Conservation (phyloP, 495 filamentous ascomycete genomes). For the Bombardia bombarda region DNA sequence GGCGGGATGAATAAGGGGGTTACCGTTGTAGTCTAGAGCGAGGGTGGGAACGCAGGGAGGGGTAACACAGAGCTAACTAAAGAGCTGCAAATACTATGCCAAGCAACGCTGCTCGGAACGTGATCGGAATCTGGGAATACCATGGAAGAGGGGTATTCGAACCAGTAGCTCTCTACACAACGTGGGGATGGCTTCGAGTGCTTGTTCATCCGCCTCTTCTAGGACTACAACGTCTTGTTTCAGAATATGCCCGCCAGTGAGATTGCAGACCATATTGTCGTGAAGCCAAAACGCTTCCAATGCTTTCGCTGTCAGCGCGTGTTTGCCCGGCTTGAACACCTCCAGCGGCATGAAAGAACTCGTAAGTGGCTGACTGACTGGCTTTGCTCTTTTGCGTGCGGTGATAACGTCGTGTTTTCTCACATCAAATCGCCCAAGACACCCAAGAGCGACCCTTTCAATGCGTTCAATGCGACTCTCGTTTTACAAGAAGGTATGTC, state of each 20-base stretch:
- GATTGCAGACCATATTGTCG: conserved; percentile 2
- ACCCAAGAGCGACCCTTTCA: conserved; percentile 6
- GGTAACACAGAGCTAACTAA: too few relatives aligned
- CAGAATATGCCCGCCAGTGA: background rate
- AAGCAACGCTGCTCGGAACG: too few relatives aligned
- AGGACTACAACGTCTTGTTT: background rate
- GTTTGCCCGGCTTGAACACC: conserved; percentile 3
- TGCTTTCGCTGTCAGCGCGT: conserved; percentile 1
- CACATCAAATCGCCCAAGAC: too few relatives aligned
- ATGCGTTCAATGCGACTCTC: conserved; percentile 3
- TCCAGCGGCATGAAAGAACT: conserved; percentile 4
- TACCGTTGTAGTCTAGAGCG: too few relatives aligned
- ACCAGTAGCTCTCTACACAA: too few relatives aligned
- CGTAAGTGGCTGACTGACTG: background rate
- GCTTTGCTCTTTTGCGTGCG: background rate
- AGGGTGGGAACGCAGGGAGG: too few relatives aligned
- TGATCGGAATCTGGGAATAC: too few relatives aligned
- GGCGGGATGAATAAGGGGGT: background rate
- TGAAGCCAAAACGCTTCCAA: conserved; percentile 3
- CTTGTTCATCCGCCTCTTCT: too few relatives aligned
- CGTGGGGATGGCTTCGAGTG: too few relatives aligned
- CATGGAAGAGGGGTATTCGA: too few relatives aligned
- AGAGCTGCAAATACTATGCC: too few relatives aligned
- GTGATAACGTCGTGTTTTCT: background rate
- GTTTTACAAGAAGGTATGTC: conserved; percentile 4